Percentiles rank a stretch among this genome's conserved stretches.
Conservation (phyloP, 768 basidiomycete species). For the Royoungia palumana region DNA sequence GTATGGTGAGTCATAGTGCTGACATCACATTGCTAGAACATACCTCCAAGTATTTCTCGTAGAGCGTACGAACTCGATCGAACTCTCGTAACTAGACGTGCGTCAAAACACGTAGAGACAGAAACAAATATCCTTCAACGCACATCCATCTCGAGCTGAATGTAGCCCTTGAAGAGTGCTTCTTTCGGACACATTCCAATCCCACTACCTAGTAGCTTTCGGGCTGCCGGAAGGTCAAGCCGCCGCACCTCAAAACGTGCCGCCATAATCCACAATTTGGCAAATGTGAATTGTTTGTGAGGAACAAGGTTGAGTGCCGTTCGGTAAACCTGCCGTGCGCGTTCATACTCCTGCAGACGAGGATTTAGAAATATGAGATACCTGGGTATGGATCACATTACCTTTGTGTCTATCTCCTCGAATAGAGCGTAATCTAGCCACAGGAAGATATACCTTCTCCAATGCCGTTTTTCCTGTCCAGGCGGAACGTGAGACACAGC, state of each 20-base stretch:
- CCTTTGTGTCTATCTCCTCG: constrained; percentile 95
- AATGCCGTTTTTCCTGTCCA: constrained; percentile 87
- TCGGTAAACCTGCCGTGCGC: constrained; percentile 89
- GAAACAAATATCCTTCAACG: constrained; percentile 18
- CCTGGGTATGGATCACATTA: constrained; percentile 21
- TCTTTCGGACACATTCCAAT: constrained; percentile 98
- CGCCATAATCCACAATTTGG: constrained; percentile 92
- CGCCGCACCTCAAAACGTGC: constrained; percentile 89
- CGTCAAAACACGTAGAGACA: constrained; percentile 5
- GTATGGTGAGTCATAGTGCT: background rate
- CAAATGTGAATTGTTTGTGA: constrained; percentile 96
- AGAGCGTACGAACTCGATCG: constrained; percentile 85
- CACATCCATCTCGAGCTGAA: constrained; percentile 89
- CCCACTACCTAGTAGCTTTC: constrained; percentile 84
- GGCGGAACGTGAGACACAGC: constrained; percentile 96
- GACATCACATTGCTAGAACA: constrained; percentile 9
- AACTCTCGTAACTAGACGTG: constrained; percentile 79
- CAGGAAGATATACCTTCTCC: constrained; percentile 86
- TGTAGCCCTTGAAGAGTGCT: constrained; percentile 92
- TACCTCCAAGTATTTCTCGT: constrained; percentile 93
- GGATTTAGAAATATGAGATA: background rate
- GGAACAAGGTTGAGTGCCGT: constrained; percentile 87
- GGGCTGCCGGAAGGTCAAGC: constrained; percentile 76
- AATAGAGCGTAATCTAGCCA: constrained; percentile 97
- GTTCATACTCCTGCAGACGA: constrained; percentile 64